Evolutionary conservation across 352 stramenopile species (phyloP), one percentile per base, ranked within the genome.

Genomic region (Globisporangium cystogenes): DNA sequence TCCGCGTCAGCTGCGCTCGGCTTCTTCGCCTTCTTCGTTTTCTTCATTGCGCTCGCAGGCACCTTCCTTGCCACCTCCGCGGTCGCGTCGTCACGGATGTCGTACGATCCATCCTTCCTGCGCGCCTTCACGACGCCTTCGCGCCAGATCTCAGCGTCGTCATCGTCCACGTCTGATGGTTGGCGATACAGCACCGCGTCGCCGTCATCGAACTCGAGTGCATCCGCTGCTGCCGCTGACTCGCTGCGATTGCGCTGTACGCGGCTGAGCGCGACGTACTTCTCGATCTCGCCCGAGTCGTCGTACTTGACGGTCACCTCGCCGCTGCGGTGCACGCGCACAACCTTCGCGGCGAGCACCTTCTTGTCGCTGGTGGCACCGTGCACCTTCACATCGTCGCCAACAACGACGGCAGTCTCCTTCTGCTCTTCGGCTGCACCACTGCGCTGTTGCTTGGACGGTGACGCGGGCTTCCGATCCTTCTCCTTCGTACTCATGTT

Each of bases 281-380:
- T 80, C 57, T 77, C 70, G 0, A 64, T 45, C 49, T 73, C 59
- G 8, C 59, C 68, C 0, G 59, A 65, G 0, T 54, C 41, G 2
- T 69, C 50, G 39, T 75, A 77, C 41, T 75, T 64, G 36, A 80
- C 62, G 7, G 57, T 65, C 7, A 65, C 59, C 14, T 72, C 57
- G 12, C 68, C 70, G 39, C 65, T 77, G 12, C 65, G 67, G 40
- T 80, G 68, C 26, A 65, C 51, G 4, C 67, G 67, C 39, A 79
- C 57, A 6, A 79, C 63, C 1, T 49, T 60, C 4, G 69, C 69
- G 7, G 31, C 31, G 16, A 54, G 54, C 14, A 43, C 4, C 8
- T 51, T 23, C 20, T 60, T 66, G 21, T 26, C 31, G 8, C 26
- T 59, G 20, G 48, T 37, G 18, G 37, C 33, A 21, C 37, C 58